Evolutionary conservation across 768 basidiomycete genomes (phyloP), one percentile per base, ranked within the genome.

Genomic region (Russula virescens): DNA sequence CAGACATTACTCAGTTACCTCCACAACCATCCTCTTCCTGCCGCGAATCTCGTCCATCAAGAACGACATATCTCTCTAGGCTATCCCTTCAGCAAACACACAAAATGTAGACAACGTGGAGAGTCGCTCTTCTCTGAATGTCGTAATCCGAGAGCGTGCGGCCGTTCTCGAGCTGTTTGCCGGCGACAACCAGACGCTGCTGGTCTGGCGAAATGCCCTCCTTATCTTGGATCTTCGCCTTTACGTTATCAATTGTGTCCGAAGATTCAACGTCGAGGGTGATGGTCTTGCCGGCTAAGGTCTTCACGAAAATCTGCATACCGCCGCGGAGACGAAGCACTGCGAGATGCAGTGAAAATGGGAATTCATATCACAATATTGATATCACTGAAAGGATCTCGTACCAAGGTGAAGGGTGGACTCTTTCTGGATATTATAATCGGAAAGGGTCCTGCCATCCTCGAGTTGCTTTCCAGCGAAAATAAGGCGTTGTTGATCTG

Each of bases 271-370:
- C 81, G 72, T 83, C 81, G 42, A 82, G 75, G 28, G 81, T 82
- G 71, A 82, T 82, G 50, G 80, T 81, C 76, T 81, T 81, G n/a
- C 79, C 79, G 45, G 79, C 79, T 34, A 80, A 63, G 25, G 75
- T 78, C 76, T 75, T 81, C 67, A 81, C 79, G 70, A 81, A 81
- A 70, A 81, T 81, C 70, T 81, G 72, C 72, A 73, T 73, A 23
- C 72, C 72, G 47, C 72, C 72, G 45, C 72, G 72, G 23, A 73
- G 72, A 76, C 73, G 72, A 56, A 83, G 76, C 47, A 83, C 81
- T 71, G 38, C 0, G 52, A 38, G 49, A 11, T 4, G n/a, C 10
- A 23, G 31, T 8, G 18, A 23, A 23, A 52, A 9, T 61, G 14
- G 8, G 31, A 31, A 31, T 3, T 3, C 2, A 16, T 16, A 11